Base-by-base conservation (phyloP, 2,329 filamentous ascomycete genomes). In the Aspergillus aculeatinus region DNA sequence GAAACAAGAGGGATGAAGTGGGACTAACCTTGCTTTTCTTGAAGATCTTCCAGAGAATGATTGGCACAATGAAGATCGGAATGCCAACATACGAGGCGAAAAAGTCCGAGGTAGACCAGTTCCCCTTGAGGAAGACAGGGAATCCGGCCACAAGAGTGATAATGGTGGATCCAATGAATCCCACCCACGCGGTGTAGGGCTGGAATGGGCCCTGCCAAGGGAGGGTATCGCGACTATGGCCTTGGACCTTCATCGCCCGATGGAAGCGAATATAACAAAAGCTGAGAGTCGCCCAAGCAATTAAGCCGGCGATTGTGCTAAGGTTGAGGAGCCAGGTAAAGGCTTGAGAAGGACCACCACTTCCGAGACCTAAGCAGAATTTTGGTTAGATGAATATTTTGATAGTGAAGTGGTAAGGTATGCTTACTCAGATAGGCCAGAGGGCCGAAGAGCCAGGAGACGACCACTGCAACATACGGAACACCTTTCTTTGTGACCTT, bases 91-190 rank as follows among this genome's bases (percentile, higher is more conserved):
- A 79, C 10, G 72, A 72, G 0, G 76, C 76, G 3, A 79, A 60
- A 63, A 79, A 79, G 56, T 70, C 57, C 0, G 75, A 72, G 0
- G 73, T 65, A 50, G 48, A 65, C 70, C 70, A 72, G 33, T 73
- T 70, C 1, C 71, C 72, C 57, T 74, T 73, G 19, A 74, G 58
- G 58, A 74, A 74, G 2, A 73, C 71, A 5, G 87, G 82, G 74
- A 91, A 92, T 1, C 88, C 89, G 60, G 89, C 89, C 60, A 89
- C 85, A 4, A 91, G 72, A 2, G 83, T 86, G 14, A 91, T 79
- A 27, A 91, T 75, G 3, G 74, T 71, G 47, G 90, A 82, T 31
- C 87, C 71, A 42, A 83, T 70, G 1, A 90, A 83, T 14, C 82
- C 80, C 33, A 82, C 74, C 74, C 82, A 91, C 0, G 87, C 83